A percentile compares a stretch with the other conserved stretches of the same genome.
Evolutionary conservation across 2,329 filamentous ascomycete genomes (phyloP).

Genomic region (Hypoxylon sp.): DNA sequence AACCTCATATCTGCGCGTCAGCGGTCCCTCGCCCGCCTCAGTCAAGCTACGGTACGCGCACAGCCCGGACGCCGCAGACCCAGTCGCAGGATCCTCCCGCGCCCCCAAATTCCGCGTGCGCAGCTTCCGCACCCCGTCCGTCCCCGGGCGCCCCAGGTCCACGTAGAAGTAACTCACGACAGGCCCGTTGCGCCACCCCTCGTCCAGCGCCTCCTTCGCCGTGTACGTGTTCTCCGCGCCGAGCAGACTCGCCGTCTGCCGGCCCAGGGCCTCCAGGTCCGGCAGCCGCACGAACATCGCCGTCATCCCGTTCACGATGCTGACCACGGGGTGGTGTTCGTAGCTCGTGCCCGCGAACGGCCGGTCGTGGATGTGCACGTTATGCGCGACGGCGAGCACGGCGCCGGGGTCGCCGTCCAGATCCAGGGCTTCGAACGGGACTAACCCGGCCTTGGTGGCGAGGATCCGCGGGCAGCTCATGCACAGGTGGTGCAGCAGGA

Average conservation of each 20-base stretch:
- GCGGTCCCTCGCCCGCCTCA: conserved; percentile 54
- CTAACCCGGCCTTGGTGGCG: conserved; percentile 70
- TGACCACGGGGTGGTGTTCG: conserved; percentile 64
- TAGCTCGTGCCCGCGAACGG: conserved; percentile 54
- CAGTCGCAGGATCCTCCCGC: conserved; percentile 71
- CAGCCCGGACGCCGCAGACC: conserved; percentile 71
- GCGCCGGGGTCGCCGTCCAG: conserved; percentile 62
- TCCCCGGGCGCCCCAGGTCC: conserved; percentile 51
- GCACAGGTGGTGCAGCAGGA: conserved; percentile 58
- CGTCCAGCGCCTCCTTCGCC: conserved; percentile 59
- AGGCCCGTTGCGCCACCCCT: conserved; percentile 68
- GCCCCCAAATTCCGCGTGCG: conserved; percentile 72
- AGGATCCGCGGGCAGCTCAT: conserved; percentile 59
- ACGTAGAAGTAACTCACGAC: conserved; percentile 72
- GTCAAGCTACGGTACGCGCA: conserved; percentile 65
- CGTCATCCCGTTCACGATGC: conserved; percentile 79
- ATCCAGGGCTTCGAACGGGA: conserved; percentile 58
- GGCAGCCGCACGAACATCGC: conserved; percentile 75
- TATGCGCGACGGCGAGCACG: conserved; percentile 75
- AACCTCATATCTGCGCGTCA: conserved; percentile 63
- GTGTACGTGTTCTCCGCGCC: conserved; percentile 51
- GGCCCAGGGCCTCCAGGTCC: conserved; percentile 69
- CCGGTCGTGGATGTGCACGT: conserved; percentile 71
- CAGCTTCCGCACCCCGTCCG: conserved; percentile 56
- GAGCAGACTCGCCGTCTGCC: conserved; percentile 55